Conservation (phyloP, 495 filamentous ascomycete species). For the Patellaria atrata region DNA sequence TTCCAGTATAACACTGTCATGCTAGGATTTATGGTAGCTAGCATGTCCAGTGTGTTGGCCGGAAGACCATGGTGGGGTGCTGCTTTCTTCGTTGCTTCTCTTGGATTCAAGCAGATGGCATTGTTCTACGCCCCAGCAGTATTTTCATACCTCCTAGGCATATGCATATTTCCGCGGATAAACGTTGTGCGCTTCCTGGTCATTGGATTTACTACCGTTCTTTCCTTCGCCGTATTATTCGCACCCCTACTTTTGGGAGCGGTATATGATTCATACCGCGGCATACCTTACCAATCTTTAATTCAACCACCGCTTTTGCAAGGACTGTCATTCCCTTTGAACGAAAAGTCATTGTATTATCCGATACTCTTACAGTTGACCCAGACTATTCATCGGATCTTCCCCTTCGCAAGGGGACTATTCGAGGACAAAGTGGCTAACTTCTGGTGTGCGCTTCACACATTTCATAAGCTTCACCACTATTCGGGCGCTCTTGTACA, state of each 20-base stretch:
- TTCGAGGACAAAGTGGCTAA: conserved; percentile 99
- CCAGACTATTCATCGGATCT: conserved; percentile 77
- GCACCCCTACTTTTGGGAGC: conserved; percentile 57
- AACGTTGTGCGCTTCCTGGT: conserved; percentile 54
- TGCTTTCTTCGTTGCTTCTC: conserved; percentile 83
- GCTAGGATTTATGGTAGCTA: conserved; percentile 76
- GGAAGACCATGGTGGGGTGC: conserved; percentile 74
- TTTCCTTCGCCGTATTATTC: conserved; percentile 60
- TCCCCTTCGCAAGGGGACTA: conserved; percentile 83
- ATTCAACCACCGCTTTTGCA: conserved; percentile 37
- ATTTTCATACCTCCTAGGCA: conserved; percentile 80
- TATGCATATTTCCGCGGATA: conserved; percentile 62
- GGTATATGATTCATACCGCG: conserved; percentile 41
- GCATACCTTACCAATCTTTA: conserved; percentile 34
- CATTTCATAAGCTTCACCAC: conserved; percentile 67
- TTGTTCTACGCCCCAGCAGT: conserved; percentile 89
- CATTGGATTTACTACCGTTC: conserved; percentile 57
- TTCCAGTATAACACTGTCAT: conserved; percentile 99
- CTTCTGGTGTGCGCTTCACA: conserved; percentile 86
- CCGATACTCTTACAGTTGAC: conserved; percentile 56
- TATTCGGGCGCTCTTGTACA: conserved; percentile 48
- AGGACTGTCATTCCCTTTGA: conserved; percentile 41
- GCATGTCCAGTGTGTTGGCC: conserved; percentile 74
- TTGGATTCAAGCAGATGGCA: conserved; percentile 98
- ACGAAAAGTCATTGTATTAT: conserved; percentile 53